Conservation (phyloP, 768 basidiomycete genomes). For the Cystoderma amianthinum region DNA sequence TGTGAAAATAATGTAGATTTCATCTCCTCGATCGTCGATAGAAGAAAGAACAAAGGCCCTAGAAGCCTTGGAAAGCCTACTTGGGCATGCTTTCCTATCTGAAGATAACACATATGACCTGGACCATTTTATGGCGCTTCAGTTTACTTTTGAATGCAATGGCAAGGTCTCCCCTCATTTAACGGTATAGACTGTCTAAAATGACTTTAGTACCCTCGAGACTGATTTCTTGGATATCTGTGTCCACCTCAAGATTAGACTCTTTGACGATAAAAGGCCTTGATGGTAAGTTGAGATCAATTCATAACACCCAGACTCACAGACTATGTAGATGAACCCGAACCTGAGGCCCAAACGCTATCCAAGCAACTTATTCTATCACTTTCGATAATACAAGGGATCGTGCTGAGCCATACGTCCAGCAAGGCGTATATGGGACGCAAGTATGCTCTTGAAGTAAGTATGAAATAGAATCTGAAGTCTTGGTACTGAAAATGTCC, state of each 20-base stretch:
- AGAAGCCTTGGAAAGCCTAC: conserved; percentile 43
- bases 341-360: conserved; percentile 39
- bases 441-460: conserved; percentile 61
- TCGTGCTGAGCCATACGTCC: conserved; percentile 57
- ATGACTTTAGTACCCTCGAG: conserved; percentile 53
- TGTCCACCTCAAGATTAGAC: conserved; percentile 45
- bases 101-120: conserved; percentile 36
- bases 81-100: conserved; percentile 42
- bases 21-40: conserved; percentile 51
- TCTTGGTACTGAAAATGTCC: conserved; percentile 1
- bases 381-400: conserved; percentile 71
- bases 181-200: conserved; percentile 2
- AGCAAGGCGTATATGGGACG: conserved; percentile 71
- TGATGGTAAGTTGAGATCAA: conserved; percentile 31
- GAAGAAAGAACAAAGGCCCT: conserved; percentile 50
- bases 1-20: conserved; percentile 38
- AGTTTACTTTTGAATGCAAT: conserved; percentile 81
- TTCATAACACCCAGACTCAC: neutral
- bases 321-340: conserved; percentile 24
- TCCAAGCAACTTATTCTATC: conserved; percentile 49
- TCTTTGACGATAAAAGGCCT: conserved; percentile 34
- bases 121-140: conserved; percentile 54
- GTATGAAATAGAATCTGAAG: conserved; percentile 6
- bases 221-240: conserved; percentile 55
- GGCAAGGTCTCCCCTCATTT: conserved; percentile 37